Conservation (phyloP, 352 stramenopile species). For the Aphanomyces stellatus region DNA sequence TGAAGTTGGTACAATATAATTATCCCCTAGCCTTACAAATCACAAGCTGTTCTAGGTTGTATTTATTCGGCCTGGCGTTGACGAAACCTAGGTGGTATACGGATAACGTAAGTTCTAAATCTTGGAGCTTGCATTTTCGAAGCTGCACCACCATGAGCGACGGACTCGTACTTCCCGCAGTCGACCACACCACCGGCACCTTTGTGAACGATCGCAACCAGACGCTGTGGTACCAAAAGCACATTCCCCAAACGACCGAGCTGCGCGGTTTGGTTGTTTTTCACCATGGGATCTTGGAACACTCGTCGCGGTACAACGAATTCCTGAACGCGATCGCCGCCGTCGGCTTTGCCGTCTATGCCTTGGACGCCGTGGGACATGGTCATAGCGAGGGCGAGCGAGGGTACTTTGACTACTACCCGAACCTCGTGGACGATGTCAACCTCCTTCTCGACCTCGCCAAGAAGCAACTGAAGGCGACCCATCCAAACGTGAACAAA, state of each 20-base stretch:
- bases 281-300: slow-evolving; percentile 26
- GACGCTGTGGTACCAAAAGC: background rate
- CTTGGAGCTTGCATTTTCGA: too few species aligned
- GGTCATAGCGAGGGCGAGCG: slow-evolving; percentile 26
- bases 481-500: slow-evolving; percentile 20
- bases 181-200: slow-evolving; percentile 4
- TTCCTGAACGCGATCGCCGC: slow-evolving; percentile 26
- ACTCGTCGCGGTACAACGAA: slow-evolving; percentile 26
- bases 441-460: slow-evolving; percentile 21
- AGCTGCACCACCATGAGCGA: too few species aligned
- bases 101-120: too few species aligned
- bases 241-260: slow-evolving; percentile 24
- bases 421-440: slow-evolving; percentile 24
- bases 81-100: background rate
- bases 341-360: slow-evolving; percentile 27
- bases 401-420: slow-evolving; percentile 24
- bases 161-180: too few species aligned
- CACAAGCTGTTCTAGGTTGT: too few species aligned
- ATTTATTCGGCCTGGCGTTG: too few species aligned
- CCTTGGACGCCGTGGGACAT: slow-evolving; percentile 26
- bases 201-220: slow-evolving; percentile 9
- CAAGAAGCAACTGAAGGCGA: slow-evolving; percentile 23
- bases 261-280: slow-evolving; percentile 26
- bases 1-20: too few species aligned
- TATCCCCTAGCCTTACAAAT: too few species aligned